Evolutionary conservation across 495 filamentous ascomycete species (phyloP), one percentile per base, ranked within the genome.

Genomic region (Copromyces sp.): DNA sequence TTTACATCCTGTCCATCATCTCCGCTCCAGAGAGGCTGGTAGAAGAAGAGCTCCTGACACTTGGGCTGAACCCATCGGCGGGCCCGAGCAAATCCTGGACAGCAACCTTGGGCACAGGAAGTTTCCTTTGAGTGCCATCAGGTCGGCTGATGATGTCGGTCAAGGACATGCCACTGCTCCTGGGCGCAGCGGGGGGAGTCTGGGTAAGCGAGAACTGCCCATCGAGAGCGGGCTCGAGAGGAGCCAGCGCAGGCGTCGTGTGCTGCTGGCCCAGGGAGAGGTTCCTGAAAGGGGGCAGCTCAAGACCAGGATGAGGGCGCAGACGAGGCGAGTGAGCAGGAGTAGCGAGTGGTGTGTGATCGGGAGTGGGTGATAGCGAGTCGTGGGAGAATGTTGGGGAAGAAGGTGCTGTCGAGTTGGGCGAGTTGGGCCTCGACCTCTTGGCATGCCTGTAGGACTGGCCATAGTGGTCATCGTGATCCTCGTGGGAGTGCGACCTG

Each of bases 361-460:
- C 95, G 3, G 95, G 96, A 3, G 95, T 99, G 2, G 95, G 96
- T 1, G 96, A 98, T 35, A 93, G 89, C 9, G 94, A 97, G 84
- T 96, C 95, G 82, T 97, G 93, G 7, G 95, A 97, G 83, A 97
- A 98, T 40, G 93, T 97, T n/a, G 95, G 95, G 2, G 95, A 98
- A 38, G 95, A 96, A 38, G 95, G 95, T 29, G 94, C 95, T 4
- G 95, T 98, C 47, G 94, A 97, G 81, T 93, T 91, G 17, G 95
- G 96, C 5, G 96, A 97, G 80, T 93, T 94, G 44, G 95, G 95
- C 71, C 95, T 86, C 71, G 94, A 97, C 65, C 92, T 89, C 85
- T 97, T 97, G 39, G 90, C 89, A 71, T 90, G 88, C 44, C 93
- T 89, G 77, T 83, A 82, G 24, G 79, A 73, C 47, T 91, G 88